Evolutionary conservation across 2,329 filamentous ascomycete genomes (phyloP), one percentile per base, ranked within the genome.

Genomic region (Fusarium sp.): DNA sequence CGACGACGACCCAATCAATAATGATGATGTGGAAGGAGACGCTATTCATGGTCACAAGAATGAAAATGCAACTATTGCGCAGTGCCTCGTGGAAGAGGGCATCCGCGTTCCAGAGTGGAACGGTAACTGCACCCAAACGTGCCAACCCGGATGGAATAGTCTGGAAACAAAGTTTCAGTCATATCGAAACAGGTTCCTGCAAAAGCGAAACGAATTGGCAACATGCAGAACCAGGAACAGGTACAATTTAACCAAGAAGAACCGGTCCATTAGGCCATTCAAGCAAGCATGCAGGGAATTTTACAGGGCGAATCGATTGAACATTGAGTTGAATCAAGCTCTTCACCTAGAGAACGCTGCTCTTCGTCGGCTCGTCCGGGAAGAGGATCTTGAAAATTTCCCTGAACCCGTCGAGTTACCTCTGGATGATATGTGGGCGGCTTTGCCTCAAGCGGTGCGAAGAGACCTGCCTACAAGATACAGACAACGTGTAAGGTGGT

Each of bases 151-250:
- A 21, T 69, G 57, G 57, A 0, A 25, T 1, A 4, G 4, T 5
- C 21, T 70, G 4, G 28, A 13, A 12, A 0, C n/a, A 0, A 0
- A 0, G 1, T 42, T 44, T 10, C 14, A 11, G 0, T 0, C 2
- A 1, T 67, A 21, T 9, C 62, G 67, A 16, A 28, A 12, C 4
- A 18, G 0, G 7, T 70, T 58, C 18, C n/a, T 67, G 10, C 0
- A 2, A 1, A 62, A 58, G 23, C 28, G 49, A 39, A 0, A 2
- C 1, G 18, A 19, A 2, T 39, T 69, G 6, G 13, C 4, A 26
- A 1, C 2, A 4, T 41, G 16, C n/a, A 55, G 3, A 34, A 1
- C 18, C 10, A 7, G 7, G 21, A 21, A 21, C 21, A 21, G 21
- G 21, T 21, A 21, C 21, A 21, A 21, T 3, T 21, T 21, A 21